Percentiles rank a stretch among this genome's conserved stretches.
Conservation (phyloP, 257 asterid genomes). For the Cynanchum wilfordii region DNA sequence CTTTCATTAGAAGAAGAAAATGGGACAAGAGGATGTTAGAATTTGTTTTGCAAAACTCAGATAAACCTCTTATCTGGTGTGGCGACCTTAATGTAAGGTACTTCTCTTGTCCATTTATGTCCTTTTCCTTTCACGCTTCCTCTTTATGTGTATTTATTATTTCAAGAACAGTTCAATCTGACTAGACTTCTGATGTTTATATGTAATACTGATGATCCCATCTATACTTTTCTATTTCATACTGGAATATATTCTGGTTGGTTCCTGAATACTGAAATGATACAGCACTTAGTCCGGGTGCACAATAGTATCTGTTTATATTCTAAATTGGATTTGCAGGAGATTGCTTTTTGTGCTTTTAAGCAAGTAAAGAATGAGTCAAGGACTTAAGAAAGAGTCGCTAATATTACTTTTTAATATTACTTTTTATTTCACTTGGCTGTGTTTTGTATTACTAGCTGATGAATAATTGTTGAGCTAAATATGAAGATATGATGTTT, state of each 20-base stretch:
- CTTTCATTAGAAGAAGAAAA: slow-evolving; percentile 91
- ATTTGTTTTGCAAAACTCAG: slow-evolving; percentile 55
- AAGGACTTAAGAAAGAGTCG: neutral
- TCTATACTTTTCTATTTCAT: neutral
- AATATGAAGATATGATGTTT: neutral
- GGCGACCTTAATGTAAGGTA: slow-evolving; percentile 98
- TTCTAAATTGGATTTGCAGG: neutral
- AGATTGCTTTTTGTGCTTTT: neutral
- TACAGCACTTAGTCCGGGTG: neutral
- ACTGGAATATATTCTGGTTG: neutral
- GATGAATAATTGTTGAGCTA: neutral
- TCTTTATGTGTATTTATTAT: neutral
- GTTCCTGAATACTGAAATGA: neutral
- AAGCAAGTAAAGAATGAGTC: neutral
- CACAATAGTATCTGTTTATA: neutral
- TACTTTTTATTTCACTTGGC: neutral
- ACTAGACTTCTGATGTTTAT: neutral
- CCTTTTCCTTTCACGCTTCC: neutral
- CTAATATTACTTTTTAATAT: neutral
- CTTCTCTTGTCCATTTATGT: slow-evolving; percentile 14
- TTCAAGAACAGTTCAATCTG: neutral
- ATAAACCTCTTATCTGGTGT: slow-evolving; percentile 94
- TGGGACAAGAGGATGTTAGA: slow-evolving; percentile 95
- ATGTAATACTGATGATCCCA: neutral
- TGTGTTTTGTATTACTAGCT: neutral